Conservation (phyloP, 2,329 filamentous ascomycete genomes). For the Fusarium euwallaceae region DNA sequence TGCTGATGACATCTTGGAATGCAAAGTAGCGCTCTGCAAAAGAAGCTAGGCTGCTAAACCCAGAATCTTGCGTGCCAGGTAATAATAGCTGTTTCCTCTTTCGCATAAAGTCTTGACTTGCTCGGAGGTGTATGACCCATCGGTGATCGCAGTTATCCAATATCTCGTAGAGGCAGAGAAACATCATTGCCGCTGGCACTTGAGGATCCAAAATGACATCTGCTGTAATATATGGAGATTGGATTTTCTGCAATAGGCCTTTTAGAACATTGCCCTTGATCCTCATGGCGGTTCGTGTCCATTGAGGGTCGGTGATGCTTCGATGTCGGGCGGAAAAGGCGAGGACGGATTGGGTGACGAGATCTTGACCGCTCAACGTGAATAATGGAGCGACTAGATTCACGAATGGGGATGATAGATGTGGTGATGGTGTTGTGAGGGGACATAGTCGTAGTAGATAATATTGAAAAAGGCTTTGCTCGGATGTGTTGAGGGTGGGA, state of each 20-base stretch:
- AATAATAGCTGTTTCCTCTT: conserved; percentile 48
- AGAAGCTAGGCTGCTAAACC: conserved; percentile 34
- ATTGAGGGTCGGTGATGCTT: conserved; percentile 31
- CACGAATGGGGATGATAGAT: conserved; percentile 34
- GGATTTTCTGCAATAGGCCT: conserved; percentile 9
- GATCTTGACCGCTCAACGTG: conserved; percentile 32
- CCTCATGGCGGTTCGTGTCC: conserved; percentile 31
- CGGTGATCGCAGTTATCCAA: conserved; percentile 42
- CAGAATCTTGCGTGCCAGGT: conserved; percentile 11
- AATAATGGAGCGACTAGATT: conserved; percentile 40
- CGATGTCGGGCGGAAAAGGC: conserved; percentile 41
- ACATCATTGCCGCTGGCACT: conserved; percentile 42
- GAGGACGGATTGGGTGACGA: conserved; percentile 35
- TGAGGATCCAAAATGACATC: conserved; percentile 39
- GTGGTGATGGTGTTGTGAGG: conserved; percentile 37
- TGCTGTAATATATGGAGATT: conserved; percentile 20
- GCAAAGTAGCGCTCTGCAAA: conserved; percentile 63
- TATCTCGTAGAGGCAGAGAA: conserved; percentile 43
- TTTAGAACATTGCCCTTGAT: conserved; percentile 38
- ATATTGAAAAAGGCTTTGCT: conserved; percentile 37
- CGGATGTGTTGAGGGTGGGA: conserved; percentile 20
- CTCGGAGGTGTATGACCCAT: conserved; percentile 63
- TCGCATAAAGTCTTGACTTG: conserved; percentile 61
- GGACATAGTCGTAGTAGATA: conserved; percentile 40
- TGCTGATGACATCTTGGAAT: conserved; percentile 64